Conservation (phyloP, 805 yeast species). For the Novakomyces olei region DNA sequence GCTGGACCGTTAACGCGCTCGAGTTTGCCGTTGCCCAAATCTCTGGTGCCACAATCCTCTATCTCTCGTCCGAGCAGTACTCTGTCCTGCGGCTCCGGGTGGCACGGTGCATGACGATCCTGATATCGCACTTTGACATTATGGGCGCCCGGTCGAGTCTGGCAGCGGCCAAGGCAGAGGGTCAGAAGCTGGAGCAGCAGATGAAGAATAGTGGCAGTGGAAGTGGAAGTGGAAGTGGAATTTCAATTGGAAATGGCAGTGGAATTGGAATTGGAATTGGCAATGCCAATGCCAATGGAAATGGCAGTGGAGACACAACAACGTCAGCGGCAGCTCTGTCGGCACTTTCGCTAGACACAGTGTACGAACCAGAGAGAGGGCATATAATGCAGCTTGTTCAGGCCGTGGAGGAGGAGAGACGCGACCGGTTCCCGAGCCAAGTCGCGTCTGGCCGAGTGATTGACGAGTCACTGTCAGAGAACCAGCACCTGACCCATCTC, state of each 20-base stretch:
- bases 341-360: constrained; percentile 72
- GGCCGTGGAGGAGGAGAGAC: constrained; percentile 37
- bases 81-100: constrained; percentile 51
- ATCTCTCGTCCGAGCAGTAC: constrained; percentile 59
- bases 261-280: no score
- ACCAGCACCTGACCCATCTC: constrained; percentile 62
- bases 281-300: no score
- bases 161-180: constrained; percentile 25
- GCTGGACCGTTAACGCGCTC: constrained; percentile 90
- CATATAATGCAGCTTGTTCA: constrained; percentile 42
- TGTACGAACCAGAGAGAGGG: constrained; percentile 36
- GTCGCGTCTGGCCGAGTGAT: constrained; percentile 64
- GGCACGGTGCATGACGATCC: constrained; percentile 79
- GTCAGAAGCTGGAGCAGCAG: constrained; percentile 23
- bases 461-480: constrained; percentile 69
- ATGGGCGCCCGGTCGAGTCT: constrained; percentile 92
- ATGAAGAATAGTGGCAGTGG: constrained; percentile 19
- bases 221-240: no score
- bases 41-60: constrained; percentile 66
- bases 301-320: no score
- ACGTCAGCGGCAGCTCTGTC: constrained; percentile 69
- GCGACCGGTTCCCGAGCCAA: constrained; percentile 21
- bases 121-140: constrained; percentile 88
- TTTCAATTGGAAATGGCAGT: no score
- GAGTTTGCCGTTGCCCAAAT: constrained; percentile 94